Conservation (phyloP, 768 basidiomycete genomes). For the Russula earlei region DNA sequence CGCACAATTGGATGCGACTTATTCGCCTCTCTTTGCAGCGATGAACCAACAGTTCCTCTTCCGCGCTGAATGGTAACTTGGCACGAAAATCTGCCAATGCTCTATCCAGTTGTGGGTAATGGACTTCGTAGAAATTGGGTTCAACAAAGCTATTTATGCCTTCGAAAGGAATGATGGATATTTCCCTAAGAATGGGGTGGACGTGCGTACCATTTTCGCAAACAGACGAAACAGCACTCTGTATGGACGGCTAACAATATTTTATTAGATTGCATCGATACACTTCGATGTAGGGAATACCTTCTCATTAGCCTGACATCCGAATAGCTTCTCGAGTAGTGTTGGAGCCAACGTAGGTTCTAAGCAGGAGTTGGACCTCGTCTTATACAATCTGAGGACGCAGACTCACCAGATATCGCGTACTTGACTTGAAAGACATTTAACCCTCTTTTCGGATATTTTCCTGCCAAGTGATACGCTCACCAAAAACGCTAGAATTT, state of each 20-base stretch:
- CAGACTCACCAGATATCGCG: constrained; percentile 31
- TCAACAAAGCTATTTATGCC: constrained; percentile 54
- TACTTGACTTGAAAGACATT: constrained; percentile 30
- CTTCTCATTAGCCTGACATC: constrained; percentile 80
- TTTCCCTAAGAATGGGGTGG: constrained; percentile 8
- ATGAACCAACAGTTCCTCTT: constrained; percentile 32
- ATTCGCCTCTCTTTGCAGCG: constrained; percentile 38
- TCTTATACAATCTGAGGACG: not conserved
- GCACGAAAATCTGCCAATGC: constrained; percentile 33
- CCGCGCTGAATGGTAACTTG: constrained; percentile 24
- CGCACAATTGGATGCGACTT: constrained; percentile 32
- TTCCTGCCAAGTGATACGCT: constrained; percentile 10
- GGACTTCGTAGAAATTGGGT: constrained; percentile 47
- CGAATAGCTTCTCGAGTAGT: constrained; percentile 54
- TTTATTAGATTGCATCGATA: not conserved
- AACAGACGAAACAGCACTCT: constrained; percentile 56
- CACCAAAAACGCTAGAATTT: constrained; percentile 53
- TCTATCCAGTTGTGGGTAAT: constrained; percentile 34
- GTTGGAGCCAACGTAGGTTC: constrained; percentile 56
- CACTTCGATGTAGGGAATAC: constrained; percentile 26
- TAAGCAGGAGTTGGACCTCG: constrained; percentile 19
- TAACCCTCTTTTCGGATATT: not conserved
- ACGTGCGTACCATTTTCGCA: constrained; percentile 46
- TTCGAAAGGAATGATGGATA: constrained; percentile 23
- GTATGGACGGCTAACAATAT: constrained; percentile 54